These are phyloP conservation scores for Scheffersomyces titani DNA, from an alignment of 1,139 yeast species.

Conservation along the genomic window DNA sequence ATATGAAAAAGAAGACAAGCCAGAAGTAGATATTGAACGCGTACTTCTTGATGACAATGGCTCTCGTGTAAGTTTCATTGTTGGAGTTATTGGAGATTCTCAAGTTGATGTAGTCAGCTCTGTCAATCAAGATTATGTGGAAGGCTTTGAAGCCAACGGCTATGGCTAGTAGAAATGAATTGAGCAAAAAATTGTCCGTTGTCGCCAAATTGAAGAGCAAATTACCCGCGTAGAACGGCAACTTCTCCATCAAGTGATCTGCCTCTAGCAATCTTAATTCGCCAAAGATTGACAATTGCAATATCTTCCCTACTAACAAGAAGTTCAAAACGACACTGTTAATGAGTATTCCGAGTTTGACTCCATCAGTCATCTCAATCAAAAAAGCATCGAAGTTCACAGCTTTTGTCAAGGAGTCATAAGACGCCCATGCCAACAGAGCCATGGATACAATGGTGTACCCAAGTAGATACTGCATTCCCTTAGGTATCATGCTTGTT, in stretches of 20 bases:
- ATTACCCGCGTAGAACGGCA: constrained; percentile 59
- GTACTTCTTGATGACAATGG: constrained; percentile 24
- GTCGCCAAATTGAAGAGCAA: constrained; percentile 64
- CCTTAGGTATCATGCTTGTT: constrained; percentile 2
- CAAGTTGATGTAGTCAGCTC: constrained; percentile 57
- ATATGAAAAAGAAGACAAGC: constrained; percentile 42
- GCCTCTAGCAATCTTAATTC: constrained; percentile 71
- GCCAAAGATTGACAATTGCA: constrained; percentile 63
- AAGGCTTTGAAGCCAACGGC: constrained; percentile 63
- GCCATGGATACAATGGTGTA: constrained; percentile 27
- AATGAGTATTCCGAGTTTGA: constrained; percentile 32
- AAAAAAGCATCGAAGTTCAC: constrained; percentile 29
- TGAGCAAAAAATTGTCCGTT: constrained; percentile 54
- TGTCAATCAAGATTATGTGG: constrained; percentile 71
- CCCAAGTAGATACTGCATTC: constrained; percentile 22
- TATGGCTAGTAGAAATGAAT: constrained; percentile 41
- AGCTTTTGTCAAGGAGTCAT: constrained; percentile 27
- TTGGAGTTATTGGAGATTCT: constrained; percentile 26
- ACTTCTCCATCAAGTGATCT: constrained; percentile 51
- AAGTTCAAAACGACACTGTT: constrained; percentile 37
- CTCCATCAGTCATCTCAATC: constrained; percentile 37
- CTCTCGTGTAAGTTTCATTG: constrained; percentile 30
- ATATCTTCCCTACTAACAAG: constrained; percentile 36
- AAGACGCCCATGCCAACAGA: constrained; percentile 27
- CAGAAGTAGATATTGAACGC: constrained; percentile 22